These are phyloP conservation scores for Leccinellum luteum DNA, from an alignment of 768 basidiomycete genomes.

Conservation along the genomic window DNA sequence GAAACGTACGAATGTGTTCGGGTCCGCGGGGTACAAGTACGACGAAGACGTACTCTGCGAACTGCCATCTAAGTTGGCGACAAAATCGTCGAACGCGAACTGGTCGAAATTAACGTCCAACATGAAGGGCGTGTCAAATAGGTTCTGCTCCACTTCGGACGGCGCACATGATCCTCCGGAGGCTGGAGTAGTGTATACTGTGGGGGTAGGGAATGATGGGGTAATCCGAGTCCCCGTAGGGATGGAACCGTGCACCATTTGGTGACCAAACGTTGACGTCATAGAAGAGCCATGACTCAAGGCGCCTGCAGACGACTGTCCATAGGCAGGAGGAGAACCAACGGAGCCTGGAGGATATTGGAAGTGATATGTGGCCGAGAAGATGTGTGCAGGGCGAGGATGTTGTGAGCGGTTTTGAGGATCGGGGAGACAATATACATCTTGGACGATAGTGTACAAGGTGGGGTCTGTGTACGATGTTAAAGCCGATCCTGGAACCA, in stretches of 20 bases:
- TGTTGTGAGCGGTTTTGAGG: constrained; percentile 16
- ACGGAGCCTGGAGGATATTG: constrained; percentile 33
- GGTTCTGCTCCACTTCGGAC: constrained; percentile 17
- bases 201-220: neutral
- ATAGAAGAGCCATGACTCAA: constrained; percentile 9
- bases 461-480: constrained; percentile 54
- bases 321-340: constrained; percentile 5
- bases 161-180: neutral
- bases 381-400: constrained; percentile 37
- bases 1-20: constrained; percentile 36
- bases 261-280: constrained; percentile 15
- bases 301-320: constrained; percentile 12
- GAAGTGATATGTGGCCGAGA: constrained; percentile 61
- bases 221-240: neutral
- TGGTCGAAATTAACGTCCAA: constrained; percentile 29
- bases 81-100: constrained; percentile 26
- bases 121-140: constrained; percentile 30
- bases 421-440: constrained; percentile 42
- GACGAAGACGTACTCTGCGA: constrained; percentile 25
- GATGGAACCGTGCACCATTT: neutral
- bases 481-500: neutral
- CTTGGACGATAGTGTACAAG: constrained; percentile 63
- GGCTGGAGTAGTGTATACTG: neutral
- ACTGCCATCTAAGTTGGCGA: constrained; percentile 15
- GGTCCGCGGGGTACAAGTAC: constrained; percentile 29